These are phyloP conservation scores for Fennellomyces sp. DNA, from an alignment of 371 early-diverging fungal species.

Conservation along the genomic window DNA sequence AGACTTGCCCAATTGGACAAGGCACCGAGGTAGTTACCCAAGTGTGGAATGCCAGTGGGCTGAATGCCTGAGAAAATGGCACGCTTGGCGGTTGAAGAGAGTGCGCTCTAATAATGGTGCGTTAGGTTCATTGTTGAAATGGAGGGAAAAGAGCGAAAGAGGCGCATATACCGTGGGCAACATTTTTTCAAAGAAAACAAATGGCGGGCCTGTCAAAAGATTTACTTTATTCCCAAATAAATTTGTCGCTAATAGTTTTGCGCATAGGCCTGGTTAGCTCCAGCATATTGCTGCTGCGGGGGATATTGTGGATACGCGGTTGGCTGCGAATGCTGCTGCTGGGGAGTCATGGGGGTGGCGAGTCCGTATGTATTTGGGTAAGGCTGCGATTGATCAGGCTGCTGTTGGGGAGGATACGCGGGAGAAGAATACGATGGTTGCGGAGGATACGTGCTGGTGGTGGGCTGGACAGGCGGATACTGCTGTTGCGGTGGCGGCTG, in stretches of 20 bases:
- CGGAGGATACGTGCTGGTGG: background rate
- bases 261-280: slow-evolving; percentile 8
- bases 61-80: slow-evolving; percentile 85
- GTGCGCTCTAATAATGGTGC: background rate
- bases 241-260: background rate
- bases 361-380: background rate
- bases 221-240: background rate
- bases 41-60: slow-evolving; percentile 92
- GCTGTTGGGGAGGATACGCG: background rate
- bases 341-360: background rate
- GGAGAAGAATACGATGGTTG: background rate
- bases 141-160: background rate
- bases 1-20: slow-evolving; percentile 84
- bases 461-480: background rate
- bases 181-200: background rate
- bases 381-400: background rate
- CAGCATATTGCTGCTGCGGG: background rate
- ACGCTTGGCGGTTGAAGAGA: slow-evolving; percentile 5
- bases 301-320: background rate
- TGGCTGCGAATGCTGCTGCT: slow-evolving; percentile 2
- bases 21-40: slow-evolving; percentile 96
- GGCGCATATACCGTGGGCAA: background rate
- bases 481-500: slow-evolving; percentile 8
- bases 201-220: background rate
- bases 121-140: background rate